phyloP scores from a whole-genome alignment of 2,329 filamentous ascomycete species.

The Elsinoe necatrix region DNA sequence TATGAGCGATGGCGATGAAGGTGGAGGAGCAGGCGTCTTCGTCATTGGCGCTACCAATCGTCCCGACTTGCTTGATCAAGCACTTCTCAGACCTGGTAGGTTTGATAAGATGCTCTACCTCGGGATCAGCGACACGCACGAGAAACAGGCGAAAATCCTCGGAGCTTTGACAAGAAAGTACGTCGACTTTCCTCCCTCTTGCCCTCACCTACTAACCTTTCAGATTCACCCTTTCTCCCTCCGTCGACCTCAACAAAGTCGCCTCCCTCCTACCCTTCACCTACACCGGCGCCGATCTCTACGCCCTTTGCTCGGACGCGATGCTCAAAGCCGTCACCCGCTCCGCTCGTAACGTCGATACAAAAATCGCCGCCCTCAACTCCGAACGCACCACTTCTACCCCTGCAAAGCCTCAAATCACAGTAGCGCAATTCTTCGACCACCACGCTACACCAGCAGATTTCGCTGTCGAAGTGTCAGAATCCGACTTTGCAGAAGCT shows the following conservation, averaged over 20 bases:
- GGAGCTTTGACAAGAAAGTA: slow-evolving; percentile 92
- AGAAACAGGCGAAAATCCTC: slow-evolving; percentile 90
- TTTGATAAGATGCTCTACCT: slow-evolving; percentile 99
- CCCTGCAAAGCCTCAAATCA: slow-evolving; percentile 46
- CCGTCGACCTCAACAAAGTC: slow-evolving; percentile 65
- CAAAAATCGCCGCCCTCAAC: slow-evolving; percentile 67
- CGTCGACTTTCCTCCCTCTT: slow-evolving; percentile 34
- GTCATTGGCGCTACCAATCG: slow-evolving; percentile 95
- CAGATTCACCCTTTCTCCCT: slow-evolving; percentile 67
- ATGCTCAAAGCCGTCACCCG: slow-evolving; percentile 98
- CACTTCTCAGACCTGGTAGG: slow-evolving; percentile 75
- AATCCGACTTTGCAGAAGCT: slow-evolving; percentile 77
- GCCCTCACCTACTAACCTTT: neutral
- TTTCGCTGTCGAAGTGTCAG: slow-evolving; percentile 76
- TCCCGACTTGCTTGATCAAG: slow-evolving; percentile 85
- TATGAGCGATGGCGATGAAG: slow-evolving; percentile 86
- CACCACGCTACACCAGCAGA: slow-evolving; percentile 78
- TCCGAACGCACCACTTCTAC: slow-evolving; percentile 27
- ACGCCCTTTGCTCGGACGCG: slow-evolving; percentile 91
- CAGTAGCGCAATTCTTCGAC: slow-evolving; percentile 92
- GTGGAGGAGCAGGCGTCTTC: slow-evolving; percentile 69
- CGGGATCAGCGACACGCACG: slow-evolving; percentile 90
- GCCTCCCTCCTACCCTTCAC: slow-evolving; percentile 79
- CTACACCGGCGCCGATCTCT: slow-evolving; percentile 95
- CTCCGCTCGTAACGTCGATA: slow-evolving; percentile 73